Evolutionary conservation across 495 filamentous ascomycete genomes (phyloP).

Genomic region (Aspergillus saccharolyticus): DNA sequence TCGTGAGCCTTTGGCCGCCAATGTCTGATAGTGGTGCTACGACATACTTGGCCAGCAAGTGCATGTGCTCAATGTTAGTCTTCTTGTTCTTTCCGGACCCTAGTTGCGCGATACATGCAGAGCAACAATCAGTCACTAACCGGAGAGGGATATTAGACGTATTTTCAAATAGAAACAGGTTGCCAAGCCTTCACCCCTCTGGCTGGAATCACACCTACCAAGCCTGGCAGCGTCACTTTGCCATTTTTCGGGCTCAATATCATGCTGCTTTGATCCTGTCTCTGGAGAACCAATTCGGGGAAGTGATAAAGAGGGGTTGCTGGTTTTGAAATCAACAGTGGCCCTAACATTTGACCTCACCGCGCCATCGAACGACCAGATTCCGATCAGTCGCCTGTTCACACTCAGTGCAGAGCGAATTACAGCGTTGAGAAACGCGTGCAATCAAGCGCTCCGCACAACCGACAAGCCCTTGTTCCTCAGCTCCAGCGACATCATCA

Average conservation of each 20-base stretch:
- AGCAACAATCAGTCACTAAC: too few relatives aligned
- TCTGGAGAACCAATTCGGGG: conserved; percentile 53
- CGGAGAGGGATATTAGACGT: not conserved
- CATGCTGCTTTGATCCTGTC: not conserved
- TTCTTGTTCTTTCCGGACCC: too few relatives aligned
- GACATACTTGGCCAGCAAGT: not conserved
- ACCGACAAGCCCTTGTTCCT: too few relatives aligned
- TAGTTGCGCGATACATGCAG: too few relatives aligned
- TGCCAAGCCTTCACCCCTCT: not conserved
- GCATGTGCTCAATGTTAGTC: not conserved
- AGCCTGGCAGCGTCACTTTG: not conserved
- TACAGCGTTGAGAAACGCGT: too few relatives aligned
- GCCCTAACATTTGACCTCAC: not conserved
- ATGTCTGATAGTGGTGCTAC: not conserved
- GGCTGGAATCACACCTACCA: not conserved
- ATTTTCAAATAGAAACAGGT: not conserved
- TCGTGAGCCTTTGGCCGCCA: not conserved
- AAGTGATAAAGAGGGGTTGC: conserved; percentile 41
- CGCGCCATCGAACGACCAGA: too few relatives aligned
- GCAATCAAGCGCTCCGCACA: too few relatives aligned
- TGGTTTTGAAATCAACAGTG: not conserved
- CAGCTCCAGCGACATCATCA: too few relatives aligned
- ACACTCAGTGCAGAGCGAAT: too few relatives aligned
- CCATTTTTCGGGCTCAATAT: not conserved
- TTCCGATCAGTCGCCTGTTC: too few relatives aligned